A percentile compares a stretch with the other conserved stretches of the same genome.
Conservation (phyloP, 2,329 filamentous ascomycete genomes). For the Penicillium sclerotigenum region DNA sequence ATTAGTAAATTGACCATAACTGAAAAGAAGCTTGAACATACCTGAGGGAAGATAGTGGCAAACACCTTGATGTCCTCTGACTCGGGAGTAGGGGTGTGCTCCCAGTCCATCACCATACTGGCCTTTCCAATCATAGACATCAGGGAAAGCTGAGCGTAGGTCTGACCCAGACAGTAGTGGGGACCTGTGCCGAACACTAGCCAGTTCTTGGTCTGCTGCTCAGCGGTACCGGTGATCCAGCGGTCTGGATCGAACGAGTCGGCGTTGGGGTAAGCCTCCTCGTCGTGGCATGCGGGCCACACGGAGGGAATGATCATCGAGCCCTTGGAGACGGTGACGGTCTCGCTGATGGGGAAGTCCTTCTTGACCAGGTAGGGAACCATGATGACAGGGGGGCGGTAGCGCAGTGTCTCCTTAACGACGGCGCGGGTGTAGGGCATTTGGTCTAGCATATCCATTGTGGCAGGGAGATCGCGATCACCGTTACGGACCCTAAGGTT, state of each 20-base stretch:
- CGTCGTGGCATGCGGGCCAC: slow-evolving; percentile 86
- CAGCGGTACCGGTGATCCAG: slow-evolving; percentile 86
- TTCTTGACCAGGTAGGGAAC: slow-evolving; percentile 95
- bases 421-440: slow-evolving; percentile 89
- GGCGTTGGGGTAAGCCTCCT: slow-evolving; percentile 85
- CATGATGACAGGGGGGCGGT: slow-evolving; percentile 95
- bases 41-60: slow-evolving; percentile 95
- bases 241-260: slow-evolving; percentile 87
- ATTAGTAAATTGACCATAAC: slow-evolving; percentile 20
- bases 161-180: slow-evolving; percentile 94
- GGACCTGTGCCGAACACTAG: slow-evolving; percentile 93
- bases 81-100: slow-evolving; percentile 74
- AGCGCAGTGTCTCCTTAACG: slow-evolving; percentile 85
- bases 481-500: slow-evolving; percentile 75
- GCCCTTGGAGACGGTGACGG: slow-evolving; percentile 90
- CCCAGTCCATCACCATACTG: slow-evolving; percentile 81
- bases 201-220: slow-evolving; percentile 92
- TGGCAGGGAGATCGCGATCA: slow-evolving; percentile 65
- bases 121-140: slow-evolving; percentile 89
- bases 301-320: slow-evolving; percentile 93
- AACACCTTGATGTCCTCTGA: slow-evolving; percentile 98
- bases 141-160: slow-evolving; percentile 84
- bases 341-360: slow-evolving; percentile 81
- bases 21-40: slow-evolving; percentile 36
- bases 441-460: slow-evolving; percentile 82